Conservation (phyloP, 495 filamentous ascomycete species). For the Aspergillus asperescens region DNA sequence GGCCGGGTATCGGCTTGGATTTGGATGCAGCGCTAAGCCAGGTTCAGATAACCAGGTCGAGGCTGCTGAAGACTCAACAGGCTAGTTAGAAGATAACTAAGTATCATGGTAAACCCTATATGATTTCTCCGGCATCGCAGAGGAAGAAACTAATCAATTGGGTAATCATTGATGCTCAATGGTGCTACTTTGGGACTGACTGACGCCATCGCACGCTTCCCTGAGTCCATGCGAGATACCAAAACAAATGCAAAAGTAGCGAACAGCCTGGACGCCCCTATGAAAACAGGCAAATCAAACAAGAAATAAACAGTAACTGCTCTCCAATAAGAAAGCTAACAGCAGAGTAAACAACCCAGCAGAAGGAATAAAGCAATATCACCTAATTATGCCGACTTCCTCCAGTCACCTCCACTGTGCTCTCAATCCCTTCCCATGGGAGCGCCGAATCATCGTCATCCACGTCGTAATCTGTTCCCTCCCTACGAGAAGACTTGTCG, state of each 20-base stretch:
- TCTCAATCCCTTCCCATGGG: slow-evolving; percentile 52
- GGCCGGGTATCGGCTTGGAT: slow-evolving; percentile 2
- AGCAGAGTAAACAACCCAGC: neutral
- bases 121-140: slow-evolving; percentile 1
- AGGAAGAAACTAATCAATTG: neutral
- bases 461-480: slow-evolving; percentile 27
- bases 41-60: neutral
- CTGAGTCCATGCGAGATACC: slow-evolving; percentile 4
- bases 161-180: slow-evolving; percentile 1
- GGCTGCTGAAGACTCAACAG: neutral
- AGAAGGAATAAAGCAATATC: neutral
- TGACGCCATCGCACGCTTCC: slow-evolving; percentile 13
- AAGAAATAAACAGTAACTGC: neutral
- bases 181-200: slow-evolving; percentile 8
- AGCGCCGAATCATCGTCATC: slow-evolving; percentile 36
- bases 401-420: slow-evolving; percentile 42
- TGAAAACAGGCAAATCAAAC: neutral
- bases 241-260: slow-evolving; percentile 10
- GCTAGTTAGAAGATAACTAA: no score
- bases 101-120: neutral
- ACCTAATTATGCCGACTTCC: slow-evolving; percentile 20
- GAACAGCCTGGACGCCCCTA: slow-evolving; percentile 1
- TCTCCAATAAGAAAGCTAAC: neutral
- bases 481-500: slow-evolving; percentile 28
- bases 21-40: slow-evolving; percentile 3